Base-by-base conservation (phyloP, 176 grass and related monocot genomes). In the Poa pratensis region DNA sequence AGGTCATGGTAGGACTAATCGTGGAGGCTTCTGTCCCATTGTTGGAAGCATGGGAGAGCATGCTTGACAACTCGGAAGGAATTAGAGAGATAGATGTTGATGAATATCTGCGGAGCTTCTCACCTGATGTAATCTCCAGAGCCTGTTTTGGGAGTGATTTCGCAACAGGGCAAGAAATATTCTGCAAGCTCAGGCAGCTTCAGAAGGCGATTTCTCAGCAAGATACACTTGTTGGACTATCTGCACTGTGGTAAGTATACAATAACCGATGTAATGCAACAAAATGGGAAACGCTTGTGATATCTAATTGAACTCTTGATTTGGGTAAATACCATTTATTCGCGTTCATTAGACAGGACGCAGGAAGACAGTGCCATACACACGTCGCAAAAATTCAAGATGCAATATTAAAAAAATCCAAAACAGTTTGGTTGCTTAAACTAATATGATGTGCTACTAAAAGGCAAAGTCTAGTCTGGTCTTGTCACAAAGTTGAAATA, bases 71-170 rank as follows among this genome's bases (percentile, higher is more conserved):
- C 14, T 43, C 34, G 5, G 85, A 69, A 80, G 87, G 76, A 4
- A 85, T 63, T 55, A 64, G 48, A 14, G 91, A 97, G 83, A 94
- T 97, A 86, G 83, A 89, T 52, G 82, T 93, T 3, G 86, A 91
- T 69, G 83, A 80, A 40, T 84, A 91, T 28, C 70, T 96, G 87
- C 76, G 75, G 82, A 88, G 27, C 48, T 88, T 96, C 39, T 96
- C 91, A 22, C 87, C 84, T 18, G 90, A 96, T 82, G 60, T 96
- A 9, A 87, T 96, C 59, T 64, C 89, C 1, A 88, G 74, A 78
- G 81, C 84, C 75, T 93, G 82, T 85, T 96, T 96, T 37, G 52
- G 75, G 32, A 77, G 52, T 8, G 32, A 77, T 42, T 87, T 64
- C 3, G 1, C 71, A 62, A 30, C 80, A 80, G 68, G 46, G 13